Base-by-base conservation (phyloP, 2,329 filamentous ascomycete species). In the Stagonosporopsis cucurbitacearum region DNA sequence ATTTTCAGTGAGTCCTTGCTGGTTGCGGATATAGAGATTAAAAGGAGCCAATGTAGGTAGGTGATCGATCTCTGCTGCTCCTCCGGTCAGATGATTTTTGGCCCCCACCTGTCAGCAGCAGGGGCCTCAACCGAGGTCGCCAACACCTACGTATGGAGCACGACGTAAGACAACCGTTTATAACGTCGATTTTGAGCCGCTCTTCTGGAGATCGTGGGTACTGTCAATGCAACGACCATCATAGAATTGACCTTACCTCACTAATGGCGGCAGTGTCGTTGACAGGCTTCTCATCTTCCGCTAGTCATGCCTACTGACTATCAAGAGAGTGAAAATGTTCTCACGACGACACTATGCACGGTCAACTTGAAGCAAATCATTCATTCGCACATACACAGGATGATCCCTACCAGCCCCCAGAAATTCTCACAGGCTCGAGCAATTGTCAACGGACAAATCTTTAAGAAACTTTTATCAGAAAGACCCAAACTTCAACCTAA, bases 1-100 rank as follows among this genome's bases (percentile, higher is more conserved):
- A 66, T 66, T 8, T 20, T 11, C 20, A 33, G 4, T 37, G 11
- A 4, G 3, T 37, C 6, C 17, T 19, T 19, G 19, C 17, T 20
- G 12, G 1, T 9, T 9, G 9, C 13, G 4, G 17, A 32, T n/a
- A 15, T 6, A n/a, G n/a, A 15, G 13, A 4, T 32, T 8, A 15
- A 6, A 32, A 15, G n/a, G 13, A 5, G 25, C 9, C 25, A 5
- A 32, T 11, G 28, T 11, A 30, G 9, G n/a, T n/a, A n/a, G 13
- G 13, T 32, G 13, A 5, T 5, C 4, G 13, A 4, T 32, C 3
- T n/a, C 13, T 32, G 30, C 30, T 32, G 30, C 13, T 32, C 30
- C 30, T 32, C n/a, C 30, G n/a, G 30, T 32, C 30, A 32, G 7
- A n/a, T 15, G 13, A 32, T n/a, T n/a, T 12, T n/a, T 32, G 30